phyloP scores from a whole-genome alignment of 257 asterid genomes.

The Solanum rostratum region DNA sequence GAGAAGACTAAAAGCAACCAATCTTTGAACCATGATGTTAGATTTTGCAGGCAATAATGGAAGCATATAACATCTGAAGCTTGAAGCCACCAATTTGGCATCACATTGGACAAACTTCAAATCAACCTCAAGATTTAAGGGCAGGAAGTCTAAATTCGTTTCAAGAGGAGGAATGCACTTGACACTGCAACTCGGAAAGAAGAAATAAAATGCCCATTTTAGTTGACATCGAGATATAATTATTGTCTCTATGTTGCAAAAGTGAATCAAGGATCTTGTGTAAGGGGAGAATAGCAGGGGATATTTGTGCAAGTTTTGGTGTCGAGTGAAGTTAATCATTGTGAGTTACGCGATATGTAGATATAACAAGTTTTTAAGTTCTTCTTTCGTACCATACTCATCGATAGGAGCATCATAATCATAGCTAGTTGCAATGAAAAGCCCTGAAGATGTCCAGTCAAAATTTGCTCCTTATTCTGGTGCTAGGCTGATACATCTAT shows the following conservation, averaged over 20 bases:
- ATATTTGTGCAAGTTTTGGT: too few species aligned
- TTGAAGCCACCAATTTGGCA: background rate
- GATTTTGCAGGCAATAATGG: background rate
- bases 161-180: background rate
- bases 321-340: too few species aligned
- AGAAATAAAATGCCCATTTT: background rate
- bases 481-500: slow-evolving; percentile 6
- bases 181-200: background rate
- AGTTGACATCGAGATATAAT: background rate
- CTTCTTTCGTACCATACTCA: slow-evolving; percentile 74
- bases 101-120: background rate
- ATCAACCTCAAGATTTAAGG: background rate
- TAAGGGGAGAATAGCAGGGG: too few species aligned
- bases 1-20: background rate
- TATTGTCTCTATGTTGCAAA: background rate
- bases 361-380: background rate
- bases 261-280: too few species aligned
- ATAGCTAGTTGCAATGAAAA: slow-evolving; percentile 75
- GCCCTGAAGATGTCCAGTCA: slow-evolving; percentile 75
- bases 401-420: slow-evolving; percentile 90
- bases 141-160: background rate
- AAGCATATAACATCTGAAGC: background rate
- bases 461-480: slow-evolving; percentile 36
- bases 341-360: background rate
- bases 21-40: background rate